Base-by-base conservation (phyloP, 2,329 filamentous ascomycete genomes). In the Chrysoporthe cubensis region DNA sequence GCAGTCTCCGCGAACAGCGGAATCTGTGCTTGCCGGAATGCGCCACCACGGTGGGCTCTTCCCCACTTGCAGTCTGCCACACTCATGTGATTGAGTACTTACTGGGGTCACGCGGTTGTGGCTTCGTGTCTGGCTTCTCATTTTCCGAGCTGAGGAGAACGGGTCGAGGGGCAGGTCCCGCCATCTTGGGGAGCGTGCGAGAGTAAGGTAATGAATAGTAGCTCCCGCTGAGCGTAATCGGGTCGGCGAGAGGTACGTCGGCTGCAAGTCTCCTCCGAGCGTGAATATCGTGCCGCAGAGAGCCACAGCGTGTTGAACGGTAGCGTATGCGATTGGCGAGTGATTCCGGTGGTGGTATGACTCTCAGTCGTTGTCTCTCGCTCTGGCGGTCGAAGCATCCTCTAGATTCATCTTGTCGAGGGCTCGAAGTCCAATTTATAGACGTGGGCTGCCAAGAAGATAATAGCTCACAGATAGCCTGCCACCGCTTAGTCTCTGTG, bases 101-200 rank as follows among this genome's bases (percentile, higher is more conserved):
- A 69, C 68, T 65, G 34, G 65, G 65, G n/a, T 69, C 68, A n/a
- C 50, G 52, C 9, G 65, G 68, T 14, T 67, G 65, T 3, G 68
- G 64, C 40, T 64, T 66, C 32, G 52, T n/a, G 9, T 37, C 40
- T 18, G 65, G 52, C 34, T 62, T 60, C 54, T 37, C 26, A 21
- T 46, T n/a, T 46, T 14, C 62, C 18, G 52, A 40, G 18, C 16
- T 37, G 18, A 48, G 56, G 7, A 32, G 34, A 16, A 43, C 43
- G 52, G 59, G 21, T 6, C 56, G 43, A 26, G 34, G n/a, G 37
- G 14, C 32, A 26, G 58, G 21, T 62, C 40, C 46, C 66, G 58
- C 58, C 62, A 37, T 59, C 62, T 14, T 46, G 14, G 14, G 42
- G 50, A 37, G 40, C 21, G 6, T 18, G n/a, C 32, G 18, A 42